These are phyloP conservation scores for Withania somnifera DNA, from an alignment of 305 asterid species.

Conservation along the genomic window DNA sequence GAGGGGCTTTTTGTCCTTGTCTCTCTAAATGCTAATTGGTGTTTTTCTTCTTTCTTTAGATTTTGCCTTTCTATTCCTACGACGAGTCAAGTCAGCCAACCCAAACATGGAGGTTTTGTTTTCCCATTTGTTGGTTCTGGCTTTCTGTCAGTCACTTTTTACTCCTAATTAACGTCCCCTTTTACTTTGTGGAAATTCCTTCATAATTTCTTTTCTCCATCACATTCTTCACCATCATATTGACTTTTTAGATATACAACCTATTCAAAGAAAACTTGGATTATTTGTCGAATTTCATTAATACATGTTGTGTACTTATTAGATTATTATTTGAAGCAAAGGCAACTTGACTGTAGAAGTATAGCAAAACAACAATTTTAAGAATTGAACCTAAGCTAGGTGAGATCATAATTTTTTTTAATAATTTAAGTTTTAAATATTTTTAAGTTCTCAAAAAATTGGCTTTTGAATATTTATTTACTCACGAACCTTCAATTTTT, in stretches of 20 bases:
- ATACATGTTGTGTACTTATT: background rate
- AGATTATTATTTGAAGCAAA: background rate
- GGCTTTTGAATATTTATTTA: too few species aligned
- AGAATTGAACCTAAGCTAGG: too few species aligned
- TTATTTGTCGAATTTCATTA: background rate
- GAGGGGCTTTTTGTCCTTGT: background rate
- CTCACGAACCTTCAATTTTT: too few species aligned
- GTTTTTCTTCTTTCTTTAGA: background rate
- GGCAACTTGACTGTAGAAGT: background rate
- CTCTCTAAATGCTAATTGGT: background rate
- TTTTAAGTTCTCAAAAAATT: too few species aligned
- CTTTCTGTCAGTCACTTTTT: background rate
- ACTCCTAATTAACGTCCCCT: background rate
- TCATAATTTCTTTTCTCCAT: background rate
- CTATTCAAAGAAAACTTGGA: background rate
- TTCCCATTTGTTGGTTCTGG: background rate
- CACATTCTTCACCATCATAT: background rate
- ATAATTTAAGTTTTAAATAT: too few species aligned
- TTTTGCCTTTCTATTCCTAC: background rate
- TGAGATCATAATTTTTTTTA: too few species aligned
- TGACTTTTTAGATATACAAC: background rate
- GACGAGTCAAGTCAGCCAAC: background rate
- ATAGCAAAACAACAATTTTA: background rate
- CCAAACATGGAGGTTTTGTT: too few species aligned
- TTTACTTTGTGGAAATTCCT: background rate